Percentiles rank a stretch among this genome's conserved stretches.
Evolutionary conservation across 176 grass and related monocot species (phyloP).

Genomic region (Rhipidocladum racemiflorum): DNA sequence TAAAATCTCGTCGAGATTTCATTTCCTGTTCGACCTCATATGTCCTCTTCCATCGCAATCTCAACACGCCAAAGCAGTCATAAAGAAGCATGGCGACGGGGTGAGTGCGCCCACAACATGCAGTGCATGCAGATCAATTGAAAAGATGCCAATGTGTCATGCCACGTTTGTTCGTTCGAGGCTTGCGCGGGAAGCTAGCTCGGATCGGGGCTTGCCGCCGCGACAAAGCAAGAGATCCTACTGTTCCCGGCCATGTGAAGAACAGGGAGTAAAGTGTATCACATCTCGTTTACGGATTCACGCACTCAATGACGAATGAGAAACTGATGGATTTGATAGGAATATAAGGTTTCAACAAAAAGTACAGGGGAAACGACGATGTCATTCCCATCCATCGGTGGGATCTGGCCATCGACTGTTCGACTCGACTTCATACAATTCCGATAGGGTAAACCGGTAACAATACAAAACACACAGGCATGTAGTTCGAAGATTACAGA

Average conservation of each 20-base stretch:
- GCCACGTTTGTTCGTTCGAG: background rate
- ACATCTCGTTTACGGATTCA: background rate
- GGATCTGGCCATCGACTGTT: background rate
- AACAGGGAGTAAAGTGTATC: background rate
- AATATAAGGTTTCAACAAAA: constrained; percentile 15
- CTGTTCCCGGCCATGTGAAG: constrained; percentile 21
- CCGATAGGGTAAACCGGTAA: background rate
- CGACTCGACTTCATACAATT: constrained; percentile 15
- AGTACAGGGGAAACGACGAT: background rate
- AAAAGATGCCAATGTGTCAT: background rate
- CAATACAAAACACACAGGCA: constrained; percentile 2
- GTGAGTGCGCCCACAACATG: background rate
- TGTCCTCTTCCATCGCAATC: constrained; percentile 24
- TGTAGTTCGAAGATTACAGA: constrained; percentile 15
- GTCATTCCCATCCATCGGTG: background rate
- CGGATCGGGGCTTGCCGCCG: constrained; percentile 3
- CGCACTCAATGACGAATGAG: background rate
- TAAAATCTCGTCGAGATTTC: no score
- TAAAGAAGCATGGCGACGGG: background rate
- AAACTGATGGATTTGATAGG: background rate
- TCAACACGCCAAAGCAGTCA: constrained; percentile 34
- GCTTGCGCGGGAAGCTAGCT: constrained; percentile 39
- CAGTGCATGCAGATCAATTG: background rate
- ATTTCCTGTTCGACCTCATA: no score
- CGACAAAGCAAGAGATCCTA: constrained; percentile 37